phyloP scores from a whole-genome alignment of 257 asterid species.

The Nicotiana obtusifolia region DNA sequence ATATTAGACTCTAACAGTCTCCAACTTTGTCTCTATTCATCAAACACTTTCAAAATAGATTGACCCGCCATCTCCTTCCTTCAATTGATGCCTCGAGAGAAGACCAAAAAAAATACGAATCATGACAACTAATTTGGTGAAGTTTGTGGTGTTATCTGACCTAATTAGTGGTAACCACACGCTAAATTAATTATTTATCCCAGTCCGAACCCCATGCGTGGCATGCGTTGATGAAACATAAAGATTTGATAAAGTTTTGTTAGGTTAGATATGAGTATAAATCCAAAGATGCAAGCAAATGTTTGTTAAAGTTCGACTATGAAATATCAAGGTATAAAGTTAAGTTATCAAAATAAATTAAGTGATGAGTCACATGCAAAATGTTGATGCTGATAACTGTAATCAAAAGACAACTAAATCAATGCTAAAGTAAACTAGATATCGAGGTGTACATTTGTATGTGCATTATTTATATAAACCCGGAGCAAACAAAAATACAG shows the following conservation, averaged over 20 bases:
- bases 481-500: neutral
- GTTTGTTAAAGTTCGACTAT: neutral
- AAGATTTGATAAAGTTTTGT: neutral
- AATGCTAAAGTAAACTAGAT: neutral
- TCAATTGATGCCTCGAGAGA: neutral
- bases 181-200: neutral
- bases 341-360: neutral
- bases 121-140: slow-evolving; percentile 3
- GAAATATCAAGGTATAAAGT: neutral
- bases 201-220: neutral
- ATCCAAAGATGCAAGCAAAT: neutral
- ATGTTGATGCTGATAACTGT: neutral
- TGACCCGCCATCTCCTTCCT: neutral
- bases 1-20: no score
- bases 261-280: neutral
- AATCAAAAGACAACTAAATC: neutral
- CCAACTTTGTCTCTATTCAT: neutral
- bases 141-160: neutral
- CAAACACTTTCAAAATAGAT: neutral
- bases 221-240: neutral
- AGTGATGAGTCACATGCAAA: neutral
- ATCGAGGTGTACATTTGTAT: neutral
- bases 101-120: neutral
- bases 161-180: slow-evolving; percentile 17
- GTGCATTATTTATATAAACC: neutral